Conservation (phyloP, 2,329 filamentous ascomycete species). For the Colletotrichum somersetense region DNA sequence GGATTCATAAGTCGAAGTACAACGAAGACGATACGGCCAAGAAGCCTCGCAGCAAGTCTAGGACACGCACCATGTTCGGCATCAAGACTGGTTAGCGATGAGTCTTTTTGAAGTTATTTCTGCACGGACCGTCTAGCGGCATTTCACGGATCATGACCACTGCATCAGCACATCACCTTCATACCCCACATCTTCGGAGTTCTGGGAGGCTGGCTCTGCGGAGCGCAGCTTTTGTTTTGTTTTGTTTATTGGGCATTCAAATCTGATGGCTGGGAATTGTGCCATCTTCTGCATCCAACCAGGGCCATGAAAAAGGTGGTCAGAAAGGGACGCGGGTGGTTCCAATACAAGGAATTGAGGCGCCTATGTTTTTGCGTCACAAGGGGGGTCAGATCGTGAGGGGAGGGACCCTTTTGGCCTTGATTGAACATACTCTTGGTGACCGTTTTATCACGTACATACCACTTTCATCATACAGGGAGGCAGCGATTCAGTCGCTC, state of each 20-base stretch:
- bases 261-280: conserved; percentile 31
- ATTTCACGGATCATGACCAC: conserved; percentile 43
- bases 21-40: conserved; percentile 69
- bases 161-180: conserved; percentile 42
- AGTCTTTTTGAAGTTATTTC: conserved; percentile 37
- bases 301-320: conserved; percentile 8
- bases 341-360: conserved; percentile 11
- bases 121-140: conserved; percentile 38
- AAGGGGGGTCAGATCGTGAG: conserved; percentile 1
- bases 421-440: conserved; percentile 37
- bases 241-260: conserved; percentile 35
- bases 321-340: conserved; percentile 5
- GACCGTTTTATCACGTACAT: conserved; percentile 35
- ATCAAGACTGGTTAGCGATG: conserved; percentile 48
- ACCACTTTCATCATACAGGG: conserved; percentile 17
- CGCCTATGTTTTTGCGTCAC: conserved; percentile 2
- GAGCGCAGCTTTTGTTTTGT: conserved; percentile 30
- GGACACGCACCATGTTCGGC: conserved; percentile 80
- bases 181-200: conserved; percentile 43
- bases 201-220: conserved; percentile 40
- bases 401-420: conserved; percentile 25
- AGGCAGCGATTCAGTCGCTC: background rate
- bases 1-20: conserved; percentile 98
- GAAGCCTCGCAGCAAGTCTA: conserved; percentile 80
- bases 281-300: conserved; percentile 38